Conservation (phyloP, 1,139 yeast species). For the Debaryomyces nepalensis region DNA sequence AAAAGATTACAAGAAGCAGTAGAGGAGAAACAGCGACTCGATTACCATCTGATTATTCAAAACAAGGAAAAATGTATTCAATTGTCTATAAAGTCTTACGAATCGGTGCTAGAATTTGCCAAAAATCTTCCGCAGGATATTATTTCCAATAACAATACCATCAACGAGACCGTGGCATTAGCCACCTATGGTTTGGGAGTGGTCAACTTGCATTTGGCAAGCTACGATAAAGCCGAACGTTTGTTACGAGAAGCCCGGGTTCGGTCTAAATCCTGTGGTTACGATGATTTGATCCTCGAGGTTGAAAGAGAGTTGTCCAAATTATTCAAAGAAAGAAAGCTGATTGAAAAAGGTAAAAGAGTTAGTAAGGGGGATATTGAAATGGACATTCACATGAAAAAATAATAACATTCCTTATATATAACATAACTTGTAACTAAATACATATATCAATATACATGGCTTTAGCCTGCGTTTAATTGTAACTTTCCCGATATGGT, state of each 20-base stretch:
- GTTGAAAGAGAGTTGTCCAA: slow-evolving; percentile 69
- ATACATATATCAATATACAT: background rate
- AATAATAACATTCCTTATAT: background rate
- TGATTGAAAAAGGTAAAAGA: slow-evolving; percentile 4
- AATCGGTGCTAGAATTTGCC: slow-evolving; percentile 59
- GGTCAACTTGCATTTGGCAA: slow-evolving; percentile 61
- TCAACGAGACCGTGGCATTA: slow-evolving; percentile 69
- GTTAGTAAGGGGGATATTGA: slow-evolving; percentile 20
- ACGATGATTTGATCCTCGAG: slow-evolving; percentile 62
- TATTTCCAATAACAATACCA: slow-evolving; percentile 24
- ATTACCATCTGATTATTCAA: slow-evolving; percentile 26
- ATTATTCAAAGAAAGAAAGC: slow-evolving; percentile 41
- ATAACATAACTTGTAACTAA: background rate
- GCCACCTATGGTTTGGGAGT: slow-evolving; percentile 89
- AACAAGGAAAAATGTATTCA: slow-evolving; percentile 46
- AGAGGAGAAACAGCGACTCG: slow-evolving; percentile 21
- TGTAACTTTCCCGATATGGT: no score
- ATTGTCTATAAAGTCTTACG: slow-evolving; percentile 52
- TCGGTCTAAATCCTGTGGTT: slow-evolving; percentile 70
- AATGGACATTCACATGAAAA: slow-evolving; percentile 24
- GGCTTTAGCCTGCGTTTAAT: no score
- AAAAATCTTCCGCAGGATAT: slow-evolving; percentile 49
- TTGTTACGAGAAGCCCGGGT: slow-evolving; percentile 71
- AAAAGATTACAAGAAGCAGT: slow-evolving; percentile 13
- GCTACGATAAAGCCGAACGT: slow-evolving; percentile 61